These are phyloP conservation scores for Magnolia officinalis DNA, from an alignment of 164 flowering plant genomes.

Conservation along the genomic window DNA sequence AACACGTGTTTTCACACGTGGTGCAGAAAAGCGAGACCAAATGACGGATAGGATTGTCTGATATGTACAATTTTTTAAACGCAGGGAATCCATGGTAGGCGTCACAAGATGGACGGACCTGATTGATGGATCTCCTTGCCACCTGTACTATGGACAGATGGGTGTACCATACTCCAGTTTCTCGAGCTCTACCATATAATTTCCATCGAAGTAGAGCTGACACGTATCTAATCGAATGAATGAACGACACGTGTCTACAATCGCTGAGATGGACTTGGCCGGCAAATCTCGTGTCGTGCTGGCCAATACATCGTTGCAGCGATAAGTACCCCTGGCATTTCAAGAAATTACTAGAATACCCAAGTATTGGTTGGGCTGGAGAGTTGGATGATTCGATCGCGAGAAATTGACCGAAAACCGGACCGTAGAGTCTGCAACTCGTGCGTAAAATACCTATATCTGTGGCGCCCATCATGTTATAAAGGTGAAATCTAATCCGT, in stretches of 20 bases:
- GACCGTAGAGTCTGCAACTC: too few species aligned
- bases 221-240: background rate
- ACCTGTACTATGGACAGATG: too few species aligned
- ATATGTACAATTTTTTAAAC: background rate
- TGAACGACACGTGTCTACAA: background rate
- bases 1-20: too few species aligned
- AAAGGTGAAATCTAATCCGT: too few species aligned
- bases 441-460: too few species aligned
- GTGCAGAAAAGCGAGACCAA: too few species aligned
- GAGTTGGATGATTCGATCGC: too few species aligned
- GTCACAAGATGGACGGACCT: background rate
- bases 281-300: too few species aligned
- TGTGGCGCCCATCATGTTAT: too few species aligned
- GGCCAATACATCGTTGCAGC: too few species aligned
- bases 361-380: too few species aligned
- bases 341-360: background rate
- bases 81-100: background rate
- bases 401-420: too few species aligned
- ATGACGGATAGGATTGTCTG: background rate
- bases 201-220: background rate
- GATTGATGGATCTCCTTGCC: background rate
- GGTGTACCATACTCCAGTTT: background rate
- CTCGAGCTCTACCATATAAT: background rate
- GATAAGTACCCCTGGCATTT: background rate
- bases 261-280: background rate